A percentile compares a stretch with the other conserved stretches of the same genome.
phyloP scores from a whole-genome alignment of 2,329 filamentous ascomycete species.

The Penicillium sp. region DNA sequence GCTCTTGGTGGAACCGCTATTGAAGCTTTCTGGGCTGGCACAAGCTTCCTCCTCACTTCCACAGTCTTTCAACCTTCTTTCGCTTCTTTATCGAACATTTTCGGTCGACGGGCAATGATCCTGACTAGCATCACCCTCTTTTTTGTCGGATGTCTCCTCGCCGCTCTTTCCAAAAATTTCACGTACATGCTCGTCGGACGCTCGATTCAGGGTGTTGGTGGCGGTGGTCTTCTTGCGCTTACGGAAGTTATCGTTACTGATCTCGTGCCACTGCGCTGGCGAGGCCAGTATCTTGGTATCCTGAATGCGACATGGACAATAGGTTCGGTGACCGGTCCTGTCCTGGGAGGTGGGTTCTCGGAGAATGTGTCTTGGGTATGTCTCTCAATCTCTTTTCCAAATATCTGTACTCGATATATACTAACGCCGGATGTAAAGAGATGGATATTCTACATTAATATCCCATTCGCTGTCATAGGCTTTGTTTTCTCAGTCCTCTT shows the following conservation, averaged over 20 bases:
- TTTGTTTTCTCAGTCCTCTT: slow-evolving; percentile 24
- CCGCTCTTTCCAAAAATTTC: slow-evolving; percentile 44
- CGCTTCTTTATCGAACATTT: slow-evolving; percentile 52
- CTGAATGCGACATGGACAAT: slow-evolving; percentile 26
- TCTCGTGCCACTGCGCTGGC: slow-evolving; percentile 40
- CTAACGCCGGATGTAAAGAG: slow-evolving; percentile 37
- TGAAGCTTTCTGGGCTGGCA: slow-evolving; percentile 69
- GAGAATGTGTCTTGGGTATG: slow-evolving; percentile 23
- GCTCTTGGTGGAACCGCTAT: slow-evolving; percentile 52
- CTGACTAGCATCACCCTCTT: slow-evolving; percentile 46
- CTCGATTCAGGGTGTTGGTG: slow-evolving; percentile 52
- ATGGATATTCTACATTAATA: slow-evolving; percentile 32
- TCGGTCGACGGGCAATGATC: slow-evolving; percentile 45
- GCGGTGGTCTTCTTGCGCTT: slow-evolving; percentile 41
- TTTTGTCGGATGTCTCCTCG: slow-evolving; percentile 51
- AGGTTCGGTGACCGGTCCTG: slow-evolving; percentile 45
- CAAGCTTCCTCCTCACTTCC: slow-evolving; percentile 62
- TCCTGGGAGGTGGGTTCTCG: slow-evolving; percentile 32
- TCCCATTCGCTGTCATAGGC: slow-evolving; percentile 23
- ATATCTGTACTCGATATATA: no score
- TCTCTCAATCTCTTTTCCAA: background rate
- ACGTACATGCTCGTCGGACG: slow-evolving; percentile 54
- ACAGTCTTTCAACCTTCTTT: slow-evolving; percentile 53
- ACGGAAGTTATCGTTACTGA: slow-evolving; percentile 46
- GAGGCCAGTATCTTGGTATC: slow-evolving; percentile 26